Evolutionary conservation across 352 stramenopile genomes (phyloP).

Genomic region (Phytophthora idaei): DNA sequence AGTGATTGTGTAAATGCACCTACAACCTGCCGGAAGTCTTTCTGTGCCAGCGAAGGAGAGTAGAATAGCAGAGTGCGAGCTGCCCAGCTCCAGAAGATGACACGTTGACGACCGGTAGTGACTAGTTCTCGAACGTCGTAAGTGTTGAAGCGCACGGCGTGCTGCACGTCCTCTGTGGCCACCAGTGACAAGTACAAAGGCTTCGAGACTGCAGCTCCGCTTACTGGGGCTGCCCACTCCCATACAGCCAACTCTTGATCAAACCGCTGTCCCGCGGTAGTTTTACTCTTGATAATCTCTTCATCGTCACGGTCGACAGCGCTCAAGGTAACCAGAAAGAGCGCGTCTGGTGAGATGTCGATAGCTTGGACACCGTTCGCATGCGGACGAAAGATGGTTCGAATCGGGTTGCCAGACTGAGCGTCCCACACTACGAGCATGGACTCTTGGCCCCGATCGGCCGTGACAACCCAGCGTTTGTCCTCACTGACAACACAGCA

Average conservation of each 20-base stretch:
- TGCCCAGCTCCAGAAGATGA: slow-evolving; percentile 92
- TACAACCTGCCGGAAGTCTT: slow-evolving; percentile 82
- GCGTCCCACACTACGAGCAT: slow-evolving; percentile 94
- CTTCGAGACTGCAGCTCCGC: slow-evolving; percentile 33
- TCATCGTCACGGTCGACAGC: slow-evolving; percentile 40
- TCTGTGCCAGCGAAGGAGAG: slow-evolving; percentile 81
- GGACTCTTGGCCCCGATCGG: slow-evolving; percentile 83
- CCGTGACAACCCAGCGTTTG: slow-evolving; percentile 94
- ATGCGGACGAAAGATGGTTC: slow-evolving; percentile 91
- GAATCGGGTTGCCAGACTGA: slow-evolving; percentile 83
- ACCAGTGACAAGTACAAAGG: slow-evolving; percentile 70
- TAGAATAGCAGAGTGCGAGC: slow-evolving; percentile 83
- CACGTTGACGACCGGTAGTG: slow-evolving; percentile 82
- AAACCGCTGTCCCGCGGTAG: slow-evolving; percentile 33
- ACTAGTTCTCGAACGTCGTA: slow-evolving; percentile 90
- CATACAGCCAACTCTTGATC: slow-evolving; percentile 87
- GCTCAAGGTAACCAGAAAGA: slow-evolving; percentile 90
- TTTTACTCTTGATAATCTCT: slow-evolving; percentile 26
- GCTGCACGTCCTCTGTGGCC: slow-evolving; percentile 76
- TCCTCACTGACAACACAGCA: slow-evolving; percentile 90
- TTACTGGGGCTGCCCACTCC: slow-evolving; percentile 79
- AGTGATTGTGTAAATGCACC: slow-evolving; percentile 86
- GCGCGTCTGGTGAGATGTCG: slow-evolving; percentile 89
- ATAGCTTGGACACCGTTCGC: slow-evolving; percentile 76
- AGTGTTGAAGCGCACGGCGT: slow-evolving; percentile 90